Percentiles rank a stretch among this genome's conserved stretches.
Evolutionary conservation across 352 stramenopile species (phyloP).

Genomic region (Pythium oligandrum): DNA sequence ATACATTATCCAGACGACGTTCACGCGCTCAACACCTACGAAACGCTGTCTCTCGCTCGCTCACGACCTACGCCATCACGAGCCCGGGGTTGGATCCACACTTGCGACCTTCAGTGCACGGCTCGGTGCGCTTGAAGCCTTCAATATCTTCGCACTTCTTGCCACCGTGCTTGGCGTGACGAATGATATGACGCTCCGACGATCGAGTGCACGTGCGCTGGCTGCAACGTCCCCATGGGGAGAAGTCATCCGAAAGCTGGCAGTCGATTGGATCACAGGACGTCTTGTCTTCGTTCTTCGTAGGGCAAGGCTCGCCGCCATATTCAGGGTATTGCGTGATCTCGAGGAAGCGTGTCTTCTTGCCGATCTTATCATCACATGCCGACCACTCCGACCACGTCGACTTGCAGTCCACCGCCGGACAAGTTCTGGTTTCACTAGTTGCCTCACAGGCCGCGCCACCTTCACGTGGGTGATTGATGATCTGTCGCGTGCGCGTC

Average conservation of each 20-base stretch:
- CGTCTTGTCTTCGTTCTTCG: background rate
- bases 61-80: no score
- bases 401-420: slow-evolving; percentile 9
- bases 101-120: slow-evolving; percentile 1
- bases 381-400: slow-evolving; percentile 10
- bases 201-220: slow-evolving; percentile 5
- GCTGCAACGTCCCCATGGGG: slow-evolving; percentile 1
- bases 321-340: slow-evolving; percentile 17
- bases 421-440: slow-evolving; percentile 7
- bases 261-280: slow-evolving; percentile 3
- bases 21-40: no score
- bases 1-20: no score
- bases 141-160: slow-evolving; percentile 5
- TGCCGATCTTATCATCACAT: slow-evolving; percentile 4
- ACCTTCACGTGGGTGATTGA: slow-evolving; percentile 5
- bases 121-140: background rate
- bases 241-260: background rate
- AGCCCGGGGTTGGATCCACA: background rate
- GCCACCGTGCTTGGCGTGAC: slow-evolving; percentile 3
- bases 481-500: slow-evolving; percentile 5
- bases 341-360: slow-evolving; percentile 7
- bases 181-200: slow-evolving; percentile 2
- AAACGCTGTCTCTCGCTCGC: no score
- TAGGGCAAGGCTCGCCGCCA: slow-evolving; percentile 5
- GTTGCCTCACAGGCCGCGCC: slow-evolving; percentile 7